phyloP scores from a whole-genome alignment of 371 early-diverging fungal genomes.

The Mucor lusitanicus region DNA sequence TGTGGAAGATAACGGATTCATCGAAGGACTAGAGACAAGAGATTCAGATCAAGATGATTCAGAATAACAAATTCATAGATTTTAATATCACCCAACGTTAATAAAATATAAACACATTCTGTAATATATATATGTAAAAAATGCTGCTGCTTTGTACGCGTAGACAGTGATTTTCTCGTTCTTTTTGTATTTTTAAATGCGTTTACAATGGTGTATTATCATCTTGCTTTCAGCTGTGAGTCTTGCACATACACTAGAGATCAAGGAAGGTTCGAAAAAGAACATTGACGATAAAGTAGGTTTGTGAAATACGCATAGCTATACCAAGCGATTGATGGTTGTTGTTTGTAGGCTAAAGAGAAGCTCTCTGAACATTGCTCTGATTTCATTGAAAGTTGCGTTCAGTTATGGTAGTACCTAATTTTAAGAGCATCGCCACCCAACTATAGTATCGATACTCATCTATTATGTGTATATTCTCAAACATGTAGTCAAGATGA shows the following conservation, averaged over 20 bases:
- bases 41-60: conserved; percentile 13
- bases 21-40: conserved; percentile 38
- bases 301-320: neutral
- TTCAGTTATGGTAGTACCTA: neutral
- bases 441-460: neutral
- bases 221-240: neutral
- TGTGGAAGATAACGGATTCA: conserved; percentile 25
- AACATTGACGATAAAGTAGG: neutral
- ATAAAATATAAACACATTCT: neutral
- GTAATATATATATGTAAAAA: neutral
- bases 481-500: neutral
- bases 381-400: neutral
- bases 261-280: too few relatives aligned
- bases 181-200: neutral
- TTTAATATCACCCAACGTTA: neutral
- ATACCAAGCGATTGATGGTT: too few relatives aligned
- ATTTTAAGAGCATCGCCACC: too few relatives aligned
- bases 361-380: neutral
- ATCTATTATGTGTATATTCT: neutral
- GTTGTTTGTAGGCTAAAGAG: neutral
- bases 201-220: neutral
- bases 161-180: neutral
- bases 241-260: neutral
- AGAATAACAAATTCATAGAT: neutral
- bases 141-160: neutral